These are phyloP conservation scores for Dryas octopetala DNA, from an alignment of 306 rosid genomes.

Conservation along the genomic window DNA sequence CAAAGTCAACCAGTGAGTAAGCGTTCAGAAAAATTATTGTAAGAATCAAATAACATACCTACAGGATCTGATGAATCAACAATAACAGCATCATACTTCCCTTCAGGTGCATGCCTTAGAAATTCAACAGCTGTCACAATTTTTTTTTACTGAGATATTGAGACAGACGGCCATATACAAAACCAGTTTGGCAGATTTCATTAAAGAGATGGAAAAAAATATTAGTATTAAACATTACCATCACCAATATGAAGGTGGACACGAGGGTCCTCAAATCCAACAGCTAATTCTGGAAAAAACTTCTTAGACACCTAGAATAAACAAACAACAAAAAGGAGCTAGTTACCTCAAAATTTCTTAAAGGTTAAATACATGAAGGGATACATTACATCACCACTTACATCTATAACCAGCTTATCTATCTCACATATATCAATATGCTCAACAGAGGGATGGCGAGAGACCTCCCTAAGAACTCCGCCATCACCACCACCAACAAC, in stretches of 20 bases:
- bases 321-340: slow-evolving; percentile 26
- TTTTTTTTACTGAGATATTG: background rate
- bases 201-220: slow-evolving; percentile 14
- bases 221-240: slow-evolving; percentile 43
- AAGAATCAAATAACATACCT: slow-evolving; percentile 50
- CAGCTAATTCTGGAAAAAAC: slow-evolving; percentile 78
- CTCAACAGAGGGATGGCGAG: slow-evolving; percentile 84
- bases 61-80: slow-evolving; percentile 99
- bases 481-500: slow-evolving; percentile 99
- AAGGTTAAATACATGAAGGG: slow-evolving; percentile 11
- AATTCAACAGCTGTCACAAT: slow-evolving; percentile 71
- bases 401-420: slow-evolving; percentile 96
- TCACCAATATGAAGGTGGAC: slow-evolving; percentile 91
- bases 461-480: slow-evolving; percentile 86
- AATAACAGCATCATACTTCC: slow-evolving; percentile 85
- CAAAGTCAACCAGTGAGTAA: background rate
- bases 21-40: background rate
- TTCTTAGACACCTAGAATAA: slow-evolving; percentile 67
- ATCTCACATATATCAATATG: slow-evolving; percentile 96
- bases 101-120: slow-evolving; percentile 58
- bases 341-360: slow-evolving; percentile 8
- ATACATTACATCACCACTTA: slow-evolving; percentile 39
- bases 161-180: background rate
- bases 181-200: slow-evolving; percentile 1
- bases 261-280: slow-evolving; percentile 94